Conservation (phyloP, 1,284 basidiomycete species). For the Termitomyces sp. region DNA sequence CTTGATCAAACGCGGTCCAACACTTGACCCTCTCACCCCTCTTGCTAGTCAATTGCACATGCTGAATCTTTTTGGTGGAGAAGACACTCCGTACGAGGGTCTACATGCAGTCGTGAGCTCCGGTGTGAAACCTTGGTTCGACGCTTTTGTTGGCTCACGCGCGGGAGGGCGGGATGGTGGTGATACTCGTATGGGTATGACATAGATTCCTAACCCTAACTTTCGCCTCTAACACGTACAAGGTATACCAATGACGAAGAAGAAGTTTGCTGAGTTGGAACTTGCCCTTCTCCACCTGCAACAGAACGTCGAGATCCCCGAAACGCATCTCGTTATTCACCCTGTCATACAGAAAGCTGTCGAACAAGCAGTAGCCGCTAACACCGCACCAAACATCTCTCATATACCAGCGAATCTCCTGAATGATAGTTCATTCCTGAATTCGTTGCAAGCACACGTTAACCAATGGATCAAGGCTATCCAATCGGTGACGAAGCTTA, state of each 20-base stretch:
- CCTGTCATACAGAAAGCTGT: conserved; percentile 87
- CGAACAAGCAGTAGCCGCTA: conserved; percentile 61
- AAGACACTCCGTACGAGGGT: conserved; percentile 92
- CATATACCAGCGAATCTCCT: conserved; percentile 72
- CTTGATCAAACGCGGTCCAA: conserved; percentile 88
- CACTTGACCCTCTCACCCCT: conserved; percentile 74
- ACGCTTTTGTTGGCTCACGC: conserved; percentile 84
- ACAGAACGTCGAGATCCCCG: conserved; percentile 98
- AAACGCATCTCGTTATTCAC: conserved; percentile 91
- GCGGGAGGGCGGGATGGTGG: conserved; percentile 75
- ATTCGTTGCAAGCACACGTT: conserved; percentile 89
- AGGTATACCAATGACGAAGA: conserved; percentile 98
- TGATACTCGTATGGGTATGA: conserved; percentile 81
- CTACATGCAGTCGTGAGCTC: conserved; percentile 94
- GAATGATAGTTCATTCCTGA: conserved; percentile 88
- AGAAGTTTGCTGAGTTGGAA: conserved; percentile 98
- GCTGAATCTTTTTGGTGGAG: conserved; percentile 87
- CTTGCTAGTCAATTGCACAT: conserved; percentile 88
- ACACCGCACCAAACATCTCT: conserved; percentile 67
- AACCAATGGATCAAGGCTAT: conserved; percentile 99
- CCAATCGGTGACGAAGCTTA: conserved; percentile 92
- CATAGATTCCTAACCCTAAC: not conserved
- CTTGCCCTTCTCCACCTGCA: conserved; percentile 94
- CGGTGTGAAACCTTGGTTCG: conserved; percentile 97
- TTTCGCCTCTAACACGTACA: conserved; percentile 30